Evolutionary conservation across 345 rosid genomes (phyloP), one percentile per base, ranked within the genome.

Genomic region (Lumnitzera littorea): DNA sequence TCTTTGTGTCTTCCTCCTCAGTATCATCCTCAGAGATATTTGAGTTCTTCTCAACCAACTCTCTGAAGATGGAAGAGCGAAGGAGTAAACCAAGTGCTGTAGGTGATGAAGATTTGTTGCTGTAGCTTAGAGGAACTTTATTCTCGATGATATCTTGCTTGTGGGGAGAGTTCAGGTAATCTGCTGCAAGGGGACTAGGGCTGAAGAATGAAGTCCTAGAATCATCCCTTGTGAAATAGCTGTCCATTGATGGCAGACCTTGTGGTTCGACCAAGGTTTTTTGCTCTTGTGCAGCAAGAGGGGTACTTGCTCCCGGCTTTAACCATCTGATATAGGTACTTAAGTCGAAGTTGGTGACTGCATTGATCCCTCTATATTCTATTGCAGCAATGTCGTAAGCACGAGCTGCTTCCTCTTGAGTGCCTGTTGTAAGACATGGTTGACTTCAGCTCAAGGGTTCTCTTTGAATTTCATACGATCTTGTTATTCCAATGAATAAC

Each of bases 301-400:
- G 62, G 43, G 63, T 61, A 13, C 61, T 70, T 61, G 68, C 65
- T 61, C 53, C 84, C 0, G 86, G 84, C 49, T 74, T 82, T 13
- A 78, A 62, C 86, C 83, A 73, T 48, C 80, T 75, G 67, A 81
- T 71, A 15, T 81, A 81, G 41, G 58, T 58, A 25, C 79, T 75
- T 50, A 81, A 53, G 60, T 78, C 80, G n/a, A 77, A 76, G 66
- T 80, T 80, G 58, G 84, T 80, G 57, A 80, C 75, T 1, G 84
- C 84, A 59, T 76, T 74, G 64, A 71, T 77, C 62, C 84, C 84
- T 67, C 84, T 64, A 52, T 74, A 77, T 53, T 80, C 81, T 12
- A 76, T 74, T 2, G 84, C 84, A 17, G 84, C 84, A 16, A 80
- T 74, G 67, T 76, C 84, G 11, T 80, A 76, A 27, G 84, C 84